Base-by-base conservation (phyloP, 2,329 filamentous ascomycete genomes). In the Cordyceps javanica region DNA sequence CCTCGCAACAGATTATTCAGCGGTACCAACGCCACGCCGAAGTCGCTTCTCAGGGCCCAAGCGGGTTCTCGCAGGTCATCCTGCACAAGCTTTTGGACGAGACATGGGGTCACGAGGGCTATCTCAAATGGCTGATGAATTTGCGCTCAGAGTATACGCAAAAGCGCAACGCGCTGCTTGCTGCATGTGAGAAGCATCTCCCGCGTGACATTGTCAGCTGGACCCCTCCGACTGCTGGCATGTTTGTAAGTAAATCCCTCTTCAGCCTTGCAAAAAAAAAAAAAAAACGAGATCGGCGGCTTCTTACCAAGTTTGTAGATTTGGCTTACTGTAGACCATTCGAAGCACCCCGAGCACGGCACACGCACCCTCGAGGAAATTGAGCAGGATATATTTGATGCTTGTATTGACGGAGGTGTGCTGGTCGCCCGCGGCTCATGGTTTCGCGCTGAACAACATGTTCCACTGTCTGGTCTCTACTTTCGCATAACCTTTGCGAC, bases 51-150 rank as follows among this genome's bases (percentile, higher is more conserved):
- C 94, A 99, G 69, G 91, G 90, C 19, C 91, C 94, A 0, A 87
- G 84, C 58, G 94, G 94, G 44, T 82, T 96, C 66, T 86, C 89
- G 0, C 93, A 97, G 74, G 77, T 94, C 23, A 78, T 93, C 9
- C 75, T 97, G 56, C 92, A 89, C 76, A 95, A 96, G 74, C 78
- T 99, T 23, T 79, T 99, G 2, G 94, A 99, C 63, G 91, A 96
- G 72, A 85, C 87, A 51, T 99, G 94, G 94, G 94, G 93, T 25
- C 94, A 99, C 67, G 80, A 83, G 42, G 92, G 92, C 2, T 99
- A 95, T 68, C 73, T 99, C 25, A 81, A 87, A 67, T 99, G 94
- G 94, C 75, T 99, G 62, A 89, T 94, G 69, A 82, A 90, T 69
- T 75, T 97, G 65, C 83, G 91, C 48, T 72, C 84, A 65, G 84